Conservation (phyloP, 1,284 basidiomycete species). For the Paramarasmius palmivorus region DNA sequence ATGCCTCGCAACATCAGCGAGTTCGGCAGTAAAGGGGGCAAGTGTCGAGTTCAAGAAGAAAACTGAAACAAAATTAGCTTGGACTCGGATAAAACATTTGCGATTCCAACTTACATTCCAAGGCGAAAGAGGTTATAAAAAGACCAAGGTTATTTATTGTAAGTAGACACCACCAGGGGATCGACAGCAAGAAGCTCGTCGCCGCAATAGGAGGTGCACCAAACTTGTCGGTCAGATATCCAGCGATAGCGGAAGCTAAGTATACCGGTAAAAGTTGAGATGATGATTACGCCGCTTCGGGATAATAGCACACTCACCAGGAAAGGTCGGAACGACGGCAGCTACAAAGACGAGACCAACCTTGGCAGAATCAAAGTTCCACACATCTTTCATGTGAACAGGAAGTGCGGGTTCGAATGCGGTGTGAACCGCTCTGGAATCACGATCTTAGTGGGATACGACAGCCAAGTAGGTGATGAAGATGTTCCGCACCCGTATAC, state of each 20-base stretch:
- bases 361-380: conserved; percentile 58
- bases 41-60: conserved; percentile 60
- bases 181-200: conserved; percentile 47
- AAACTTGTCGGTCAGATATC: conserved; percentile 59
- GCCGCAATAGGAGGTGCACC: conserved; percentile 62
- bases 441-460: background rate
- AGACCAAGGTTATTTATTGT: conserved; percentile 55
- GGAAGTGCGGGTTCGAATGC: conserved; percentile 68
- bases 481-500: conserved; percentile 54
- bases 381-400: conserved; percentile 60
- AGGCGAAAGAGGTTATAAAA: conserved; percentile 61
- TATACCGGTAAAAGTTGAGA: conserved; percentile 9
- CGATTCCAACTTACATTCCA: conserved; percentile 34
- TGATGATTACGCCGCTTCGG: background rate
- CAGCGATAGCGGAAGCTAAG: conserved; percentile 61
- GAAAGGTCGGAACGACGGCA: conserved; percentile 64
- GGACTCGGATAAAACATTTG: background rate
- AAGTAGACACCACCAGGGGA: conserved; percentile 71
- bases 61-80: conserved; percentile 34
- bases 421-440: conserved; percentile 51
- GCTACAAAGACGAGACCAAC: conserved; percentile 76
- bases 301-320: conserved; percentile 45
- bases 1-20: conserved; percentile 54
- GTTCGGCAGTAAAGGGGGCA: conserved; percentile 62
- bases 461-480: conserved; percentile 1